phyloP scores from a whole-genome alignment of 2,329 filamentous ascomycete species.

The Scorias spongiosa region DNA sequence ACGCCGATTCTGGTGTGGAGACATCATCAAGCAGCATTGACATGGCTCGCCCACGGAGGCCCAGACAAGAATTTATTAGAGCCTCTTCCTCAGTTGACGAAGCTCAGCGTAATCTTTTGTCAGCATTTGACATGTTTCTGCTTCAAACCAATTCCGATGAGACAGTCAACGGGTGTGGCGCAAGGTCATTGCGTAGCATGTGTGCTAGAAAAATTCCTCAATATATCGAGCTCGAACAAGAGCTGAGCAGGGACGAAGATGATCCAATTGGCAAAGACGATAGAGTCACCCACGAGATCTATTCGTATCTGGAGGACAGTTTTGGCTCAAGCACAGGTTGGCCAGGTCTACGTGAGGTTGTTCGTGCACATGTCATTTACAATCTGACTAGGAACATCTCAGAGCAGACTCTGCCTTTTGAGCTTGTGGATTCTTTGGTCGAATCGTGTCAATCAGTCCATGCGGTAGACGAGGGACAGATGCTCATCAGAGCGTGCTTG shows the following conservation, averaged over 20 bases:
- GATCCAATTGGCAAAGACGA: not conserved
- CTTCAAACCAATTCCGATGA: not conserved
- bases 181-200: not conserved
- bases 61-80: not conserved
- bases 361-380: not conserved
- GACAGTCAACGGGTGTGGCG: not conserved
- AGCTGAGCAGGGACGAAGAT: not conserved
- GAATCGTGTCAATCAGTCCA: not conserved
- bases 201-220: not conserved
- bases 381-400: not conserved
- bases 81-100: not conserved
- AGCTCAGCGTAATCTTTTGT: not conserved
- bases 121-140: not conserved
- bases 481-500: not conserved
- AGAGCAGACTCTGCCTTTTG: not conserved
- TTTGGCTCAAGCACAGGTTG: not conserved
- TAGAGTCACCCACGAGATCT: not conserved
- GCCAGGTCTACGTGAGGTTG: not conserved
- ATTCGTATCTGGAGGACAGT: not conserved
- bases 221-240: not conserved
- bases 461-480: not conserved
- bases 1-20: not conserved
- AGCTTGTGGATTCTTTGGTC: not conserved
- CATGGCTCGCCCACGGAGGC: not conserved
- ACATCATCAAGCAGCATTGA: not conserved